Evolutionary conservation across 352 stramenopile species (phyloP).

Genomic region (Phytophthora podocarpi): DNA sequence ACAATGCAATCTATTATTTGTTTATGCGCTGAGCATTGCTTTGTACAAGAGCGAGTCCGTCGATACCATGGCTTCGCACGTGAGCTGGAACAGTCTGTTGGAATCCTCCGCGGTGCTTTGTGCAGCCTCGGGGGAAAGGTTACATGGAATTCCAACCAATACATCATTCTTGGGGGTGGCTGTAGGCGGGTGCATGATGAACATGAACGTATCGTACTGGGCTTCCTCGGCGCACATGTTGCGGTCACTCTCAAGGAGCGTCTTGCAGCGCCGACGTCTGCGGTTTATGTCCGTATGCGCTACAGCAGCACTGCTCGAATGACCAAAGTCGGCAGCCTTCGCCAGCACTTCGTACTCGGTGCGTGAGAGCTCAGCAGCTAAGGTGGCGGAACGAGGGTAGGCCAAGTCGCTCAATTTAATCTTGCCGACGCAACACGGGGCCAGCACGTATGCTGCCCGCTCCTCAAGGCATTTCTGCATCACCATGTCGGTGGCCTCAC

Average conservation of each 20-base stretch:
- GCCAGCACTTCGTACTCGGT: conserved; percentile 80
- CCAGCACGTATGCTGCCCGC: conserved; percentile 72
- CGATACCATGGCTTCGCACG: conserved; percentile 33
- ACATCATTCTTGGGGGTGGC: conserved; percentile 87
- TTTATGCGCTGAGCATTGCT: conserved; percentile 31
- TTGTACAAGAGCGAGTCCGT: conserved; percentile 30
- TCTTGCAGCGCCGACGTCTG: conserved; percentile 74
- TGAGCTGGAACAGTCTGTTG: conserved; percentile 29
- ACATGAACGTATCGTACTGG: conserved; percentile 73
- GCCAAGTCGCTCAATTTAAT: conserved; percentile 66
- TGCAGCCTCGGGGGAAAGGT: not conserved
- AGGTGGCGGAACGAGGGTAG: conserved; percentile 63
- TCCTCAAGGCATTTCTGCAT: conserved; percentile 73
- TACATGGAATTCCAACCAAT: conserved; percentile 64
- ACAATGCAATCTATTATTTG: conserved; percentile 1
- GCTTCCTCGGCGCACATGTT: conserved; percentile 61
- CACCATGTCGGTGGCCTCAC: conserved; percentile 83
- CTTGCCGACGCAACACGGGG: conserved; percentile 84
- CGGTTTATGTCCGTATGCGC: conserved; percentile 55
- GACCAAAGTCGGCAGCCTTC: conserved; percentile 78
- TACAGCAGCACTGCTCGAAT: conserved; percentile 46
- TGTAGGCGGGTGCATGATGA: conserved; percentile 75
- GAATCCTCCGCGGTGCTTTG: not conserved
- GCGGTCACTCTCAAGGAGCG: conserved; percentile 80
- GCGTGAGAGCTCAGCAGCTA: conserved; percentile 50